Percentiles rank a stretch among this genome's conserved stretches.
Evolutionary conservation across 2,329 filamentous ascomycete species (phyloP).

Genomic region (Fusarium bulbicola): DNA sequence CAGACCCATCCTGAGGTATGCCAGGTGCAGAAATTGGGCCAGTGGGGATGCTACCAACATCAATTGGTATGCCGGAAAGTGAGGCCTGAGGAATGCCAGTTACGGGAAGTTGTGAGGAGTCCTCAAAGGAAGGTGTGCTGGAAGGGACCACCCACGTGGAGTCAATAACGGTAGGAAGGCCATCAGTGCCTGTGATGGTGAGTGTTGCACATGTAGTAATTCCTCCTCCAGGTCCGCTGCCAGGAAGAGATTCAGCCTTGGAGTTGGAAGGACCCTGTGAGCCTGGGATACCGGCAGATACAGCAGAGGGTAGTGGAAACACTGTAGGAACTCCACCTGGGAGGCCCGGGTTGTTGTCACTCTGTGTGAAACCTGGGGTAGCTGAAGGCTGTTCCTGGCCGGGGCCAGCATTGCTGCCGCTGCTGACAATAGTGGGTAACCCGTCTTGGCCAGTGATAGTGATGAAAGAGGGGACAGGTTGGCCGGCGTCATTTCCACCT

Average conservation of each 20-base stretch:
- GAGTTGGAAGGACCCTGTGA: constrained; percentile 16
- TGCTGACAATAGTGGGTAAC: constrained; percentile 41
- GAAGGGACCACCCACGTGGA: constrained; percentile 46
- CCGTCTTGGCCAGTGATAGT: constrained; percentile 40
- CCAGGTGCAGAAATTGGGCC: constrained; percentile 12
- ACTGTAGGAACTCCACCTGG: constrained; percentile 23
- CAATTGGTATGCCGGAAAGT: constrained; percentile 25
- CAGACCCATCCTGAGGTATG: constrained; percentile 23
- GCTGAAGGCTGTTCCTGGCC: constrained; percentile 23
- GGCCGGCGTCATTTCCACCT: constrained; percentile 9
- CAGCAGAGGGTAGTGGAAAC: constrained; percentile 22
- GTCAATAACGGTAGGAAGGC: constrained; percentile 47
- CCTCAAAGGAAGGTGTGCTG: constrained; percentile 15
- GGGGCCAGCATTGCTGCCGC: constrained; percentile 5
- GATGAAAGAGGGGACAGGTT: constrained; percentile 26
- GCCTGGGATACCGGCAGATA: constrained; percentile 9
- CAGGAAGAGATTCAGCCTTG: constrained; percentile 13
- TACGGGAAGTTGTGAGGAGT: constrained; percentile 23
- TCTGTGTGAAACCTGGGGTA: constrained; percentile 5
- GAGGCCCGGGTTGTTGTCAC: constrained; percentile 21
- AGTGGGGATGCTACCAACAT: constrained; percentile 26
- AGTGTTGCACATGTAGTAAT: constrained; percentile 40
- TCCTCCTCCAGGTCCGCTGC: constrained; percentile 2
- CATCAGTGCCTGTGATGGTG: constrained; percentile 47
- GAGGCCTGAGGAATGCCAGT: constrained; percentile 15